Percentiles rank a stretch among this genome's conserved stretches.
These are phyloP conservation scores for Rhizodiscina lignyota DNA, from an alignment of 495 filamentous ascomycete genomes.

Conservation along the genomic window DNA sequence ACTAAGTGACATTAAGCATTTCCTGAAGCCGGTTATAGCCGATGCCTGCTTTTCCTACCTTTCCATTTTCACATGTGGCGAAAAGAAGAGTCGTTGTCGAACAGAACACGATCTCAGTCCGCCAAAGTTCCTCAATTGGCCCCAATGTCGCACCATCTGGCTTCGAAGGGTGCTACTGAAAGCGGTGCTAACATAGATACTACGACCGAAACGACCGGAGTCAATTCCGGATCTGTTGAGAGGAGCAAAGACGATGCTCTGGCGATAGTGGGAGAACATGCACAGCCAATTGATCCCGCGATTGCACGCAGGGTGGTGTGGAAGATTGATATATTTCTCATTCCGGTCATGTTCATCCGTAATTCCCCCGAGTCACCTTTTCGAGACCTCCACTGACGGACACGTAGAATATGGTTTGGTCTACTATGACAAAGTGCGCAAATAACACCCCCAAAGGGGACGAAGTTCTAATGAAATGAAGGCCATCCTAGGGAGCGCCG, in stretches of 20 bases:
- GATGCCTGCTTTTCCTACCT: no score
- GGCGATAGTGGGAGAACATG: constrained; percentile 33
- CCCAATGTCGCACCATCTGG: no score
- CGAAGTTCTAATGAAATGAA: constrained; percentile 12
- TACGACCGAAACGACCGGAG: no score
- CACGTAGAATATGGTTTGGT: constrained; percentile 43
- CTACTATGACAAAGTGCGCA: constrained; percentile 56
- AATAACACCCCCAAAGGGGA: neutral
- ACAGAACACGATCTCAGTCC: no score
- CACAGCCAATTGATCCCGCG: constrained; percentile 32
- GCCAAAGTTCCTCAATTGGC: no score
- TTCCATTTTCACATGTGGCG: no score
- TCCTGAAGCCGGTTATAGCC: no score
- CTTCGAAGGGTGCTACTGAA: no score
- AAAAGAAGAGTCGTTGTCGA: no score
- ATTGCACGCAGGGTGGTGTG: constrained; percentile 37
- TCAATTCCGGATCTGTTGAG: no score
- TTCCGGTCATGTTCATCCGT: constrained; percentile 48
- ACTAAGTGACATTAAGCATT: no score
- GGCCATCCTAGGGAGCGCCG: constrained; percentile 57
- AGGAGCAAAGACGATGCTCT: constrained; percentile 32
- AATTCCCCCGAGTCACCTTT: neutral
- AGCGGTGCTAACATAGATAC: no score
- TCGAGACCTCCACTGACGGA: neutral
- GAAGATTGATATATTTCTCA: constrained; percentile 58